Base-by-base conservation (phyloP, 1,284 basidiomycete species). In the Trichosporon asahii region DNA sequence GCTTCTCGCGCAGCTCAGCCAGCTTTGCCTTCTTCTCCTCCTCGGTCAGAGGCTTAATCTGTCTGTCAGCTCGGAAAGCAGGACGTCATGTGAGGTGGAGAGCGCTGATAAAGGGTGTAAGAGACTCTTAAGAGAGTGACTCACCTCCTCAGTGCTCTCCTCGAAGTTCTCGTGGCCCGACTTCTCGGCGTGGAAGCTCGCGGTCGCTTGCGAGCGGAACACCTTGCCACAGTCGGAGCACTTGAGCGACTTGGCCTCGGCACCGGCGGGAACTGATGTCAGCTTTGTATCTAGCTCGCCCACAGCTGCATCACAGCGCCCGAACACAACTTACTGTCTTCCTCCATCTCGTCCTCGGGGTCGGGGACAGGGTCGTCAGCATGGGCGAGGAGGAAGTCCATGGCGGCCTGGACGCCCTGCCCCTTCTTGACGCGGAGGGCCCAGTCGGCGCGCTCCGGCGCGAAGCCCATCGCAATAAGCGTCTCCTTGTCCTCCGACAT, bases 161-260 rank as follows among this genome's bases (percentile, higher is more conserved):
- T 96, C 94, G 75, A 98, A 98, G 74, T 94, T 89, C 80, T 93
- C 90, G 80, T 98, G 95, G 0, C 95, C 95, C 73, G 90, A 92
- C 85, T 95, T 95, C 83, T 97, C 94, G 2, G 95, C 95, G 79
- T 98, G 95, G 84, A 90, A 98, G 76, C 91, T 92, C 21, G 95
- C 95, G 12, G 96, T 86, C 1, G 92, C 93, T 6, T 92, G 90
- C 73, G 93, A 94, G 79, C 89, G 90, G 86, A 96, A 95, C 35
- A 89, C 86, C 85, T 96, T 97, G 70, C 90, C 89, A 80, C 94
- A 96, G 76, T 90, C 78, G 66, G 74, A 76, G 66, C 80, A 82
- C 71, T 80, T 81, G 76, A 82, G 79, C 0, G 76, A 79, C 77
- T 77, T 68, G 8, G 66, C 70, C 66, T 73, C 72, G n/a, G 35